Evolutionary conservation across 225 moss, liverwort and hornwort species (phyloP).

Genomic region (Takakia lepidozioides): DNA sequence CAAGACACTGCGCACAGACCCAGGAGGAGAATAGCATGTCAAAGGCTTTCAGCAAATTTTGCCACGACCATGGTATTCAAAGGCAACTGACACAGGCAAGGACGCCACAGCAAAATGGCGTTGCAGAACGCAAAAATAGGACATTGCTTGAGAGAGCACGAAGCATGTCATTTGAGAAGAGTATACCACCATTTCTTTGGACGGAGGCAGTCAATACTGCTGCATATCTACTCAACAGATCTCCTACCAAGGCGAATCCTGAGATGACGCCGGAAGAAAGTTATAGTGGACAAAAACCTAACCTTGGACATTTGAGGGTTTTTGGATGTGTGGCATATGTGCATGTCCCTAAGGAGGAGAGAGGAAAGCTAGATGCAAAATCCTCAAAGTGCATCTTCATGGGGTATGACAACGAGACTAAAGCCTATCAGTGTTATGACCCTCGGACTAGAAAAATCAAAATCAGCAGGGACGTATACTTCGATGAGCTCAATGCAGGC

Average conservation of each 20-base stretch:
- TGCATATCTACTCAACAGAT: not conserved
- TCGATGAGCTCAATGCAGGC: not conserved
- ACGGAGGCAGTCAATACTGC: conserved; percentile 1
- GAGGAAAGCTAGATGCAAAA: too few relatives aligned
- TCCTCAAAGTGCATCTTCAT: too few relatives aligned
- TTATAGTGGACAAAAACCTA: too few relatives aligned
- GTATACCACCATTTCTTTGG: not conserved
- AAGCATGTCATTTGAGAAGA: too few relatives aligned
- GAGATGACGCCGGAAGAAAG: too few relatives aligned
- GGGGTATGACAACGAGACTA: not conserved
- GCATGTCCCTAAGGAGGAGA: too few relatives aligned
- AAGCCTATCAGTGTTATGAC: not conserved
- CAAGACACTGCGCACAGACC: not conserved
- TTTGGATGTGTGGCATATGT: too few relatives aligned
- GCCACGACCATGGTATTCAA: not conserved
- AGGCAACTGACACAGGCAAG: not conserved
- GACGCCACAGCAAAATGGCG: conserved; percentile 6
- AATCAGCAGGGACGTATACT: not conserved
- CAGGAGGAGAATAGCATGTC: conserved; percentile 2
- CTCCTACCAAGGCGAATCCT: conserved; percentile 3
- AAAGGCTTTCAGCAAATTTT: not conserved
- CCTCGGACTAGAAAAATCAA: not conserved
- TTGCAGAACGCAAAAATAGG: conserved; percentile 3
- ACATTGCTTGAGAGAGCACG: not conserved
- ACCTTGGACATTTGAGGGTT: too few relatives aligned